Conservation (phyloP, 2,329 filamentous ascomycete species). For the Monosporascus sp. region DNA sequence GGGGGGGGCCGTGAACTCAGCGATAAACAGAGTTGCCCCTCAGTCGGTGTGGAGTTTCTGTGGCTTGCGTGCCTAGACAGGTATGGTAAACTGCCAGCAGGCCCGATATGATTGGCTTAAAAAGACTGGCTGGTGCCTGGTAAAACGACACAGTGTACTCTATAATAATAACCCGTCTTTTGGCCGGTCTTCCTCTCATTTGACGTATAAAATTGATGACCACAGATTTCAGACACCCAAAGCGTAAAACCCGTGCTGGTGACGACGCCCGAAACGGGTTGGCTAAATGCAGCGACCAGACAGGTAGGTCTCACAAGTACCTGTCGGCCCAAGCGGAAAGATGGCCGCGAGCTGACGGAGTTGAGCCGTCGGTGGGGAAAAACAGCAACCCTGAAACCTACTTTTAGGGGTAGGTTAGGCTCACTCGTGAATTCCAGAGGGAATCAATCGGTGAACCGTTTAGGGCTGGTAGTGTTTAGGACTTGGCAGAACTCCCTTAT, state of each 20-base stretch:
- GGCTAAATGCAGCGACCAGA: background rate
- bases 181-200: background rate
- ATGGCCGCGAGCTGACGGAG: background rate
- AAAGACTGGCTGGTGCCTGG: background rate
- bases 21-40: background rate
- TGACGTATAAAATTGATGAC: background rate
- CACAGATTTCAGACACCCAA: background rate
- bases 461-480: background rate
- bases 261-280: background rate
- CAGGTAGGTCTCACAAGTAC: background rate
- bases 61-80: background rate
- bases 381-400: background rate
- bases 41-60: background rate
- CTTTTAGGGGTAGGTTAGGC: background rate
- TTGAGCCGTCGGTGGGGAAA: background rate
- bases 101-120: background rate
- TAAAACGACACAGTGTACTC: background rate
- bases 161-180: background rate
- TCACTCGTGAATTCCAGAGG: background rate
- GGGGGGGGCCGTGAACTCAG: background rate
- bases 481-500: background rate
- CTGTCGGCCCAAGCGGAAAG: background rate
- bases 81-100: background rate
- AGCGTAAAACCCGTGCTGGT: background rate
- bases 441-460: background rate